Conservation (phyloP, 148 eudicot genomes). For the Chenopodium formosanum region DNA sequence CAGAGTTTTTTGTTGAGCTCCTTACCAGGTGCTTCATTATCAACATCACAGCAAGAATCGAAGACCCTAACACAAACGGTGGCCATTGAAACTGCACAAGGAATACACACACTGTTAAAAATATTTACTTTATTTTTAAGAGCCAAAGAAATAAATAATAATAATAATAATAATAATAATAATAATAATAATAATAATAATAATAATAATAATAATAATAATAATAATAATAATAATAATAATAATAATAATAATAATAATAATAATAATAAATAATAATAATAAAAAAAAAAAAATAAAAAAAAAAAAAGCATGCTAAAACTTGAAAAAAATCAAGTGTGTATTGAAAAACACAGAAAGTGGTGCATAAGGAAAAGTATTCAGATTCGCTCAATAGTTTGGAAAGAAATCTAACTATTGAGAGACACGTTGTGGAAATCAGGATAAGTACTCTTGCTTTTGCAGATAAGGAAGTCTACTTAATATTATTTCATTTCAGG, state of each 20-base stretch:
- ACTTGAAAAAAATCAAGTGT: not conserved
- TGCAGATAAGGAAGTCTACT: too few relatives aligned
- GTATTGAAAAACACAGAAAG: too few relatives aligned
- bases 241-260: too few relatives aligned
- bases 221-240: too few relatives aligned
- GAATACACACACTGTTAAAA: conserved; percentile 19
- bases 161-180: too few relatives aligned
- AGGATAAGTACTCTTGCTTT: not conserved
- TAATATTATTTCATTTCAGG: too few relatives aligned
- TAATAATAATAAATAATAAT: too few relatives aligned
- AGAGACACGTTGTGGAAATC: not conserved
- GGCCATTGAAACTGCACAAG: conserved; percentile 82
- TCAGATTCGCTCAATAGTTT: too few relatives aligned
- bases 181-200: too few relatives aligned
- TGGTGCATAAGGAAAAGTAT: too few relatives aligned
- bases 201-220: too few relatives aligned
- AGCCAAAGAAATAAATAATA: not conserved
- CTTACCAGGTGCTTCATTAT: conserved; percentile 92
- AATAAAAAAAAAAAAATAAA: too few relatives aligned
- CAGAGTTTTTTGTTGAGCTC: not conserved
- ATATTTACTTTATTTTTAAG: not conserved
- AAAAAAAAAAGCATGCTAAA: not conserved
- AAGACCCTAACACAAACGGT: conserved; percentile 82
- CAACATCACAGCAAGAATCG: conserved; percentile 67
- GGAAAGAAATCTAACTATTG: not conserved